These are phyloP conservation scores for Tagetes erecta DNA, from an alignment of 129 eudicot genomes.

Conservation along the genomic window DNA sequence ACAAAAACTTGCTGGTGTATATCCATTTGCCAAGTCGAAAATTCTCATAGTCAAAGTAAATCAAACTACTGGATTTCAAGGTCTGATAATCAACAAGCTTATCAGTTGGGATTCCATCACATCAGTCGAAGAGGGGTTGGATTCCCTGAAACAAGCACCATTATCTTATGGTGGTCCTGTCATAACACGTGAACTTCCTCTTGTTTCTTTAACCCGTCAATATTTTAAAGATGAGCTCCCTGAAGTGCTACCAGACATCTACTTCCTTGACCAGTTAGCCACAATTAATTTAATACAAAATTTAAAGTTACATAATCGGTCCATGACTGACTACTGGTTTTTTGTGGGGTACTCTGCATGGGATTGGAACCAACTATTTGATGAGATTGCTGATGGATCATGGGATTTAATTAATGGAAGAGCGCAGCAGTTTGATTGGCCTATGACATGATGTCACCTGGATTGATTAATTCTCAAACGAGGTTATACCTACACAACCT, in stretches of 20 bases:
- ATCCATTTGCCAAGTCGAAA: constrained; percentile 64
- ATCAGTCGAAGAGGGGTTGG: constrained; percentile 49
- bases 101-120: constrained; percentile 71
- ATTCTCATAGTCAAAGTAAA: constrained; percentile 75
- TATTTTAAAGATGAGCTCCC: constrained; percentile 31
- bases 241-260: constrained; percentile 58
- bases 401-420: constrained; percentile 54
- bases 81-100: constrained; percentile 73
- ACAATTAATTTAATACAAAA: constrained; percentile 48
- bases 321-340: constrained; percentile 74
- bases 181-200: constrained; percentile 59
- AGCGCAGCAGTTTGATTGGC: constrained; percentile 55
- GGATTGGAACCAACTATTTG: constrained; percentile 78
- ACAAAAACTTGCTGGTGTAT: constrained; percentile 46
- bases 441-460: constrained; percentile 36
- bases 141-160: constrained; percentile 59
- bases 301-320: constrained; percentile 47
- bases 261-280: constrained; percentile 70
- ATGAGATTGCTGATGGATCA: constrained; percentile 79
- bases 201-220: constrained; percentile 59
- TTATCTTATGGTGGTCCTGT: constrained; percentile 87
- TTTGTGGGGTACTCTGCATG: constrained; percentile 77
- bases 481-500: constrained; percentile 30
- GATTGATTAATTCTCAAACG: constrained; percentile 21
- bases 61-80: constrained; percentile 66